Evolutionary conservation across 2,329 filamentous ascomycete species (phyloP), one percentile per base, ranked within the genome.

Genomic region (Sphaerostilbella broomeana): DNA sequence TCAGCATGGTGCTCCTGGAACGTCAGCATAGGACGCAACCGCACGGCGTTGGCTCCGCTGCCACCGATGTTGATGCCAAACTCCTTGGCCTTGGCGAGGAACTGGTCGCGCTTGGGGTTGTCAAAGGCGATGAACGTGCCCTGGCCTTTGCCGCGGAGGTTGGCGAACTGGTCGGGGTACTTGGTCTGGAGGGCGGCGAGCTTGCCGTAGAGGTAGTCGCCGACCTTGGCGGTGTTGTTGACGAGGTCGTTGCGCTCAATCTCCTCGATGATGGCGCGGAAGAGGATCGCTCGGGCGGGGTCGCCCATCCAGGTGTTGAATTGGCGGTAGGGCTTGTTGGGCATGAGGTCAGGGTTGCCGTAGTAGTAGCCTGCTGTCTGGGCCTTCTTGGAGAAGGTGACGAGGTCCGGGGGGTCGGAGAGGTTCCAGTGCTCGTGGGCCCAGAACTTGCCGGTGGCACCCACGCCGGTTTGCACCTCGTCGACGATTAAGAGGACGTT

Each of bases 231-330:
- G 3, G 89, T 94, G 64, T 87, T 73, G 57, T 77, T 70, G 36
- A 95, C 86, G n/a, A 95, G 74, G 54, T 83, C 76, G 42, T 85
- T 70, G 35, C 78, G 70, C 63, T 87, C 70, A 41, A 94, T 81
- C 68, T 95, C 87, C 43, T 84, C 66, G 57, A 90, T 77, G 65
- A 95, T 94, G 55, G 79, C 83, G 47, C 84, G 79, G 81, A 94
- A 94, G 50, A 95, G 73, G 44, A 95, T 69, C 12, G 84, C 86
- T 44, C 86, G 81, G 11, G 84, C 81, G 12, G 88, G 88, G 67
- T 95, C 88, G 54, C 88, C 88, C 83, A 95, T 94, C 88, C 88
- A 95, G 34, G 87, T 95, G 73, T 95, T 95, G 75, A 95, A 95
- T 67, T 95, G 88, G 46, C 88, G 81, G 72, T 94, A 95, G 5